Evolutionary conservation across 2,329 filamentous ascomycete species (phyloP).

Genomic region (Bretziella fagacearum): DNA sequence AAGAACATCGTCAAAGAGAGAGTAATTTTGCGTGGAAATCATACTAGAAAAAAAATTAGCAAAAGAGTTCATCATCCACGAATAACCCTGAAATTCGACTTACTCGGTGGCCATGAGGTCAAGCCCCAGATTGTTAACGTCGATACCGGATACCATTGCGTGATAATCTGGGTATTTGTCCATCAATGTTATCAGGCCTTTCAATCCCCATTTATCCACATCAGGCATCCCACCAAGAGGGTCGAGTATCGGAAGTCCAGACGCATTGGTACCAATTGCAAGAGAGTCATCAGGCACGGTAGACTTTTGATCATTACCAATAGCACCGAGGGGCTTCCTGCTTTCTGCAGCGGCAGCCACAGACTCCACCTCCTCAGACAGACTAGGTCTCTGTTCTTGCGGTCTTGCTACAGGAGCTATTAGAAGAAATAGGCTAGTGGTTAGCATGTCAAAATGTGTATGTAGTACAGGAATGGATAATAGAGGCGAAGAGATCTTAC

Average conservation of each 20-base stretch:
- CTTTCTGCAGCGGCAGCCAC: conserved; percentile 19
- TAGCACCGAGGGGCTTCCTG: conserved; percentile 29
- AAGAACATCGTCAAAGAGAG: conserved; percentile 41
- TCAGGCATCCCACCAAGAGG: conserved; percentile 44
- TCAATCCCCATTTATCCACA: conserved; percentile 47
- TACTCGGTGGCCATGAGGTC: conserved; percentile 43
- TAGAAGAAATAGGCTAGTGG: background rate
- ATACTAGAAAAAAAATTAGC: conserved; percentile 27
- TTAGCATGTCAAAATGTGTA: background rate
- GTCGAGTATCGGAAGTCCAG: conserved; percentile 31
- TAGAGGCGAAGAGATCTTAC: too few relatives aligned
- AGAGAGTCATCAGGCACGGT: conserved; percentile 6
- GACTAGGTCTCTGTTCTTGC: conserved; percentile 15
- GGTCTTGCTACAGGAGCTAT: conserved; percentile 8
- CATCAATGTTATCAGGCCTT: conserved; percentile 46
- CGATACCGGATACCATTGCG: conserved; percentile 41
- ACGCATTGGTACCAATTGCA: conserved; percentile 16
- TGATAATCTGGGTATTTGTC: conserved; percentile 47
- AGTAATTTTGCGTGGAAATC: conserved; percentile 43
- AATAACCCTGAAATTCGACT: too few relatives aligned
- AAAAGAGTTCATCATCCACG: background rate
- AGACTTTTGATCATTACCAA: conserved; percentile 29
- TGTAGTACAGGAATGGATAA: background rate
- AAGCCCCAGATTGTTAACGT: conserved; percentile 38
- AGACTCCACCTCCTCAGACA: conserved; percentile 30